These are phyloP conservation scores for Mimosa bimucronata DNA, from an alignment of 306 rosid genomes.

Conservation along the genomic window DNA sequence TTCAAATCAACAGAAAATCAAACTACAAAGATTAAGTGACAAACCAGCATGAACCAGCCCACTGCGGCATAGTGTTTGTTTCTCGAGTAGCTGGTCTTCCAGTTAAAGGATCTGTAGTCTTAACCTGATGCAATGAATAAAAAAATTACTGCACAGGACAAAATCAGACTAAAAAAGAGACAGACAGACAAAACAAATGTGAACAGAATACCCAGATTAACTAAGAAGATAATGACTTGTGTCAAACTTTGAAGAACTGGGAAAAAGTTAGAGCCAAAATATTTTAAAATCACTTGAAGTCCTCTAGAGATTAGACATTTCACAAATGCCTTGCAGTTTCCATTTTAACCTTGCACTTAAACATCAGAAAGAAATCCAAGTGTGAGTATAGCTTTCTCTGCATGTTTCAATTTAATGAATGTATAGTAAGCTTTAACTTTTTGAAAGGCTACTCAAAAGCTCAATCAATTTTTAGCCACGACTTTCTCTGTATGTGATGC, in stretches of 20 bases:
- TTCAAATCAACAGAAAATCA: neutral
- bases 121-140: conserved; percentile 54
- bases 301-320: neutral
- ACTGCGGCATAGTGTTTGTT: conserved; percentile 97
- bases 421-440: neutral
- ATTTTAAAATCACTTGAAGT: conserved; percentile 6
- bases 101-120: conserved; percentile 66
- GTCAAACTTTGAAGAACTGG: neutral
- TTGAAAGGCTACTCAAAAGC: neutral
- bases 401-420: conserved; percentile 21
- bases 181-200: neutral
- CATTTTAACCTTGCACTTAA: conserved; percentile 9
- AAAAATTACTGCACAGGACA: conserved; percentile 7
- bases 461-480: neutral
- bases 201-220: conserved; percentile 27
- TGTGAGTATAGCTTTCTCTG: conserved; percentile 7
- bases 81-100: conserved; percentile 90
- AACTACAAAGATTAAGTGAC: conserved; percentile 33
- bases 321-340: conserved; percentile 22
- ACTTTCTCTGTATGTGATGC: neutral
- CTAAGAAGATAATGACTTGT: conserved; percentile 26
- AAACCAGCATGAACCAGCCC: conserved; percentile 99
- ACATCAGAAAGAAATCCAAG: neutral
- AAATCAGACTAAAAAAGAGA: conserved; percentile 13
- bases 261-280: neutral